Evolutionary conservation across 1,284 basidiomycete species (phyloP).

Genomic region (Schizophyllum commune): DNA sequence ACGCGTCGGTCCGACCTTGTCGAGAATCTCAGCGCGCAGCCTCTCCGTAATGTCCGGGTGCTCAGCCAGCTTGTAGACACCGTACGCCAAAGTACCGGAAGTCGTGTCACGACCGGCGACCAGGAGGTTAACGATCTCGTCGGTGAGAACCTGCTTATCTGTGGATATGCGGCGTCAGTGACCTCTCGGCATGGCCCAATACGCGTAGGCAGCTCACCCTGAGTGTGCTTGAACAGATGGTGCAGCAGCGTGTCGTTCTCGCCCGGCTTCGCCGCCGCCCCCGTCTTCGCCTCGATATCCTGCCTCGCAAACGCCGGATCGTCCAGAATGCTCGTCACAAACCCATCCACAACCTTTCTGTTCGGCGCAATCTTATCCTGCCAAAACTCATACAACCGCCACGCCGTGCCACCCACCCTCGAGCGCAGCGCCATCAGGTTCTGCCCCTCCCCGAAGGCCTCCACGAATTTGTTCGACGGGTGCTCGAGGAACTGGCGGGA

Average conservation of each 20-base stretch:
- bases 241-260: slow-evolving; percentile 28
- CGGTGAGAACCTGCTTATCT: slow-evolving; percentile 10
- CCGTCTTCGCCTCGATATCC: neutral
- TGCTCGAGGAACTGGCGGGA: slow-evolving; percentile 3
- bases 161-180: slow-evolving; percentile 17
- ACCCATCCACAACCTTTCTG: neutral
- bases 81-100: slow-evolving; percentile 18
- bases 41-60: slow-evolving; percentile 20
- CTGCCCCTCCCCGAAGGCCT: slow-evolving; percentile 9
- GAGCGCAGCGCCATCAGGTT: neutral
- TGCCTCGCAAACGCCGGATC: neutral
- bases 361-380: slow-evolving; percentile 4
- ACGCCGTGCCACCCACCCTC: neutral
- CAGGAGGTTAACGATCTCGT: slow-evolving; percentile 19
- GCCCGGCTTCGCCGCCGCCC: slow-evolving; percentile 19
- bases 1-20: slow-evolving; percentile 13
- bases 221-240: slow-evolving; percentile 26
- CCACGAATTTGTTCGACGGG: slow-evolving; percentile 9
- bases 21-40: slow-evolving; percentile 25
- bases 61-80: slow-evolving; percentile 23
- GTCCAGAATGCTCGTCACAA: neutral
- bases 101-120: slow-evolving; percentile 23
- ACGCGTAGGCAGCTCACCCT: slow-evolving; percentile 8
- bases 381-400: slow-evolving; percentile 11
- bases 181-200: slow-evolving; percentile 10